Evolutionary conservation across 208 protist species (phyloP), one percentile per base, ranked within the genome.

Genomic region (Phytomonas sp.): DNA sequence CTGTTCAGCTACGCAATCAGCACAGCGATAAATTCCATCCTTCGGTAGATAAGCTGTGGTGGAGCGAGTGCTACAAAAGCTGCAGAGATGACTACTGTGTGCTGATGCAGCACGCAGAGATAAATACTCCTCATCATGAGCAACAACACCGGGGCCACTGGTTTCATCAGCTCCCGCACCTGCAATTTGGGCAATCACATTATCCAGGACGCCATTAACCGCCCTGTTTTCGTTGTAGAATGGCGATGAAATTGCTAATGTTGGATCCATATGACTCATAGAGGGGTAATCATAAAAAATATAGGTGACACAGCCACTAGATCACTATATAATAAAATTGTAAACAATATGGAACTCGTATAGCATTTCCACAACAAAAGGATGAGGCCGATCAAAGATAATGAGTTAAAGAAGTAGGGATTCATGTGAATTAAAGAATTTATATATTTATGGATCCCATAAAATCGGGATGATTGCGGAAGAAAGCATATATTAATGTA

Each of bases 1-100:
- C 17, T 82, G 79, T 56, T 71, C 33, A 15, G 72, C 75, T 17
- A 70, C 78, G 63, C 90, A 95, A 17, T 34, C 61, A 2, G 69
- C 28, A 66, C 90, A 95, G 8, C 85, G 62, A 69, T 93, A 95
- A 8, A 88, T 59, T 11, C 90, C 87, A 31, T 86, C 90, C 26
- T 68, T 30, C 0, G 90, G 90, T 37, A 92, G 73, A 8, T 7
- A 32, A 4, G 71, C 66, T 0, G 43, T 75, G 3, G 88, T 91
- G 61, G 71, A 62, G 20, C 70, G 64, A 65, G 66, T 33, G 34
- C 71, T 76, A 34, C 85, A 91, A 37, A 79, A 68, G 66, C 78
- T 81, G 70, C 89, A 91, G 13, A 62, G 60, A 20, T 70, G 73
- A 13, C 61, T 15, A 60, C 73, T 15, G 73, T 77, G 40, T 15